Conservation (phyloP, 495 filamentous ascomycete genomes). For the Penicillium taxi region DNA sequence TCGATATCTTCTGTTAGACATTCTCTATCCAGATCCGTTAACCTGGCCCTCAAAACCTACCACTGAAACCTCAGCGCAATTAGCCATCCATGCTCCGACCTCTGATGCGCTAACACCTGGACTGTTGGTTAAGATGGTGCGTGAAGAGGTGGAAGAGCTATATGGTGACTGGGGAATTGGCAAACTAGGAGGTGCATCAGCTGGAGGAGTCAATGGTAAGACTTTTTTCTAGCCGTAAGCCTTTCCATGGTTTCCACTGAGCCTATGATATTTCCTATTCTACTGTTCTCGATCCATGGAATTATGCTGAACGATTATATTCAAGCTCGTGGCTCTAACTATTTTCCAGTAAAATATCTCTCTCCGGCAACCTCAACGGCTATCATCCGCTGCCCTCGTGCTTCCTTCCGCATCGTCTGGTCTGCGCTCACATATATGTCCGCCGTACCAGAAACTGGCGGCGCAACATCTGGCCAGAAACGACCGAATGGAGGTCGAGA, state of each 20-base stretch:
- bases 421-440: constrained; percentile 77
- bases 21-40: constrained; percentile 68
- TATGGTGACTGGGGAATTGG: constrained; percentile 93
- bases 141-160: constrained; percentile 55
- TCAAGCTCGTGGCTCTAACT: too few species aligned
- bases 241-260: background rate
- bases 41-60: constrained; percentile 19
- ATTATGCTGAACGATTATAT: too few species aligned
- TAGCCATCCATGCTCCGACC: constrained; percentile 71
- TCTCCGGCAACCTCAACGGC: constrained; percentile 88
- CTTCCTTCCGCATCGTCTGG: constrained; percentile 81
- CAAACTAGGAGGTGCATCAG: constrained; percentile 41
- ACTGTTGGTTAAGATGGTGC: constrained; percentile 57
- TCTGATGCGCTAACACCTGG: constrained; percentile 55
- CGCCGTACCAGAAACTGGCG: constrained; percentile 44
- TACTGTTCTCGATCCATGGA: too few species aligned
- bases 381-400: constrained; percentile 72
- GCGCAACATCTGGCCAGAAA: constrained; percentile 12
- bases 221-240: constrained; percentile 1
- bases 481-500: constrained; percentile 32
- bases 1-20: constrained; percentile 85
- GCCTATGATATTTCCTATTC: constrained; percentile 1
- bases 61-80: constrained; percentile 23
- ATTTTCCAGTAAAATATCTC: constrained; percentile 82
- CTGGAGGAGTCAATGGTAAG: constrained; percentile 57